phyloP scores from a whole-genome alignment of 2,329 filamentous ascomycete species.

The Paecilomyces niveus region DNA sequence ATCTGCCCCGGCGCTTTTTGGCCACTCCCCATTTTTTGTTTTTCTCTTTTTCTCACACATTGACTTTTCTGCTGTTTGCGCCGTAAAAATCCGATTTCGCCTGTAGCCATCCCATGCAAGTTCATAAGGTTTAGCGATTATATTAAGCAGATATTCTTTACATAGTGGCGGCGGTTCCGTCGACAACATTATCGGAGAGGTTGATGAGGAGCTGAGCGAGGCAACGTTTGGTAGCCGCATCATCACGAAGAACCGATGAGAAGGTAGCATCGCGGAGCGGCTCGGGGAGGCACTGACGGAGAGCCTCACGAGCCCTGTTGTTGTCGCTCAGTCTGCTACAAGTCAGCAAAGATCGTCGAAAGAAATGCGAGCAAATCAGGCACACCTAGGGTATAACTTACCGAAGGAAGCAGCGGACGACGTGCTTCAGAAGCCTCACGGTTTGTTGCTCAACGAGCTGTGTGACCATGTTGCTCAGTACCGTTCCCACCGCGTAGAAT shows the following conservation, averaged over 20 bases:
- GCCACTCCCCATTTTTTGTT: slow-evolving; percentile 5
- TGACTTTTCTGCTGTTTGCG: slow-evolving; percentile 19
- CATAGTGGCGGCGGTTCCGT: slow-evolving; percentile 36
- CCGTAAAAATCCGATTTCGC: slow-evolving; percentile 33
- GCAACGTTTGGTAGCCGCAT: slow-evolving; percentile 95
- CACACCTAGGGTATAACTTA: slow-evolving; percentile 39
- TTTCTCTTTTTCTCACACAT: slow-evolving; percentile 5
- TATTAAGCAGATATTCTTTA: slow-evolving; percentile 23
- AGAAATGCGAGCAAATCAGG: neutral
- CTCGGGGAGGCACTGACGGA: slow-evolving; percentile 92
- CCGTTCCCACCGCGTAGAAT: slow-evolving; percentile 96
- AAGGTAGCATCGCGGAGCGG: slow-evolving; percentile 98
- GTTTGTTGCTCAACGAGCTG: slow-evolving; percentile 98
- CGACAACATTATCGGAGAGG: slow-evolving; percentile 78
- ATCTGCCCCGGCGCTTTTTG: slow-evolving; percentile 3
- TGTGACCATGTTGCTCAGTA: slow-evolving; percentile 96
- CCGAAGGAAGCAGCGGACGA: slow-evolving; percentile 94
- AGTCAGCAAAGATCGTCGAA: slow-evolving; percentile 2
- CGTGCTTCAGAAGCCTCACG: slow-evolving; percentile 89
- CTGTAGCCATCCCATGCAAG: slow-evolving; percentile 35
- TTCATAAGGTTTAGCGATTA: slow-evolving; percentile 29
- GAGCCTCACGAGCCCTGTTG: slow-evolving; percentile 84
- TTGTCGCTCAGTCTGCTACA: slow-evolving; percentile 77
- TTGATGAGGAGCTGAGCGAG: slow-evolving; percentile 96
- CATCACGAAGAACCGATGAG: slow-evolving; percentile 89